Base-by-base conservation (phyloP, 2,329 filamentous ascomycete species). In the Aureobasidium pullulans region DNA sequence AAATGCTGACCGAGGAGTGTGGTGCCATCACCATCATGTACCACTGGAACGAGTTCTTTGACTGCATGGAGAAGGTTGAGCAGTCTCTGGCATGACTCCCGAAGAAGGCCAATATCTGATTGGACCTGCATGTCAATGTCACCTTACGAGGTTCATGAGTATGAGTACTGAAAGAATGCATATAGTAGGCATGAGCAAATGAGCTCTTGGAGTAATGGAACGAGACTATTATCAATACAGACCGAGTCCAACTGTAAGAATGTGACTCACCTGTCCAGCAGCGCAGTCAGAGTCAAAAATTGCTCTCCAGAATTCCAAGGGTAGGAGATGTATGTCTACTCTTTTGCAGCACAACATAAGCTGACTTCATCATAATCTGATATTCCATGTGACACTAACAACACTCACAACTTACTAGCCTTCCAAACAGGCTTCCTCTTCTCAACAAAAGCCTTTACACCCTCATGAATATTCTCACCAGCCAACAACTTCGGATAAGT, bases 381-480 rank as follows among this genome's bases (percentile, higher is more conserved):
- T 23, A 23, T 23, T 23, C 23, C 2, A 23, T 23, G 23, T 23
- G 23, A 23, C 23, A 23, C 23, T 23, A 23, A 1, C 23, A 23
- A 3, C 23, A 23, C 23, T 23, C 2, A 52, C 5, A 73, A 61
- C 61, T 71, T 73, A 16, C 69, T 64, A 11, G 83, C 76, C 66
- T 77, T 81, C 87, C 88, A 92, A 39, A 76, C 76, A 1, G 88
- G 83, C 73, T 82, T 80, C 68, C 87, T 78, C 79, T 85, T 90
- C 78, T 91, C 87, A 16, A 88, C 85, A 76, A 93, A 93, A 62
- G 87, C 88, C 72, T 71, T 76, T 19, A 92, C 77, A 0, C 89
- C 89, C 73, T 92, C 88, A 59, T 80, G 81, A 73, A 90, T 84
- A 71, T 93, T 93, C 65, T 88, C 85, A 0, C 84, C 87, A 2